Conservation (phyloP, 257 asterid genomes). For the Anisodus tanguticus region DNA sequence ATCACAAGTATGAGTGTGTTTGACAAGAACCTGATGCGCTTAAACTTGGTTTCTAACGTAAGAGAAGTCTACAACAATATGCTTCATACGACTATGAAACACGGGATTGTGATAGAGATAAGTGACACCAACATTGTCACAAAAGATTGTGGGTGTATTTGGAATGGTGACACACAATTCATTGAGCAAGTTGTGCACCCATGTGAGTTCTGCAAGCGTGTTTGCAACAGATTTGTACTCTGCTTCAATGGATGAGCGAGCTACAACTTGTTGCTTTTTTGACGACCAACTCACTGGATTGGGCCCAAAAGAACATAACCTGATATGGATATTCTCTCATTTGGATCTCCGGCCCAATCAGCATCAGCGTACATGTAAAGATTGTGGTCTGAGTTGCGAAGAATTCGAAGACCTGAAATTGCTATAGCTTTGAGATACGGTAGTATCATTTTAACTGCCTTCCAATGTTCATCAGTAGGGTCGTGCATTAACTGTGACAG, state of each 20-base stretch:
- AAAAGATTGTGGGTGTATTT: not conserved
- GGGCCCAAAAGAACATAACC: not conserved
- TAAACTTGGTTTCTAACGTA: too few species aligned
- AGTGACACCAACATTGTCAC: not conserved
- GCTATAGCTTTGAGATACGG: not conserved
- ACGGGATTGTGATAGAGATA: not conserved
- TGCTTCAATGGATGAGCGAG: not conserved
- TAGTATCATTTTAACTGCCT: not conserved
- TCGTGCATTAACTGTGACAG: not conserved
- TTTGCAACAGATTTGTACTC: not conserved
- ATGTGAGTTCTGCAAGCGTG: not conserved
- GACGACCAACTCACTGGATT: not conserved
- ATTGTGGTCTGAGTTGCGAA: not conserved
- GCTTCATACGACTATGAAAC: not conserved
- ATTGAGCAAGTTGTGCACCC: not conserved
- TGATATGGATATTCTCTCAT: not conserved
- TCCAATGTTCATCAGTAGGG: not conserved
- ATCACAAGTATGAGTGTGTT: too few species aligned
- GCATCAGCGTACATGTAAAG: not conserved
- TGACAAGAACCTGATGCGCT: too few species aligned
- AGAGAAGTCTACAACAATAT: too few species aligned
- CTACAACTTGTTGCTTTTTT: not conserved
- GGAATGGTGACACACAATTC: not conserved
- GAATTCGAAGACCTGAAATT: not conserved
- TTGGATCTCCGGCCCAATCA: not conserved